Evolutionary conservation across 495 filamentous ascomycete genomes (phyloP), one percentile per base, ranked within the genome.

Genomic region (Tuber aestivum): DNA sequence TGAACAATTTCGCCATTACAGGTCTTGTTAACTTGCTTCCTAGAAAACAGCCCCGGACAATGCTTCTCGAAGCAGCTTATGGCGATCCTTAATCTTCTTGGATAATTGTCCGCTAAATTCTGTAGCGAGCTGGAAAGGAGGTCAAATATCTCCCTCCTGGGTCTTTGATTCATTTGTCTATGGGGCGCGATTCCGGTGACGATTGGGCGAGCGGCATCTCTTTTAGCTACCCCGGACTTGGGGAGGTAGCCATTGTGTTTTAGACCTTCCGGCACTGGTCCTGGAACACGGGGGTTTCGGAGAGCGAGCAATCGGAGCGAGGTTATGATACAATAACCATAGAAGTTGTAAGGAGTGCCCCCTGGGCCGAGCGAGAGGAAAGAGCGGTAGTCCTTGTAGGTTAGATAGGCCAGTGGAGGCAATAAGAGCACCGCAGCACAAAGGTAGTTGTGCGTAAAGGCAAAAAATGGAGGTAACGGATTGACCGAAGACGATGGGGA

Each of bases 31-130:
- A 90, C 83, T 5, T 88, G 85, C 7, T 72, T 83, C 2, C 80
- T 84, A 68, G 88, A 85, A 83, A 95, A 95, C 6, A 95, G 86
- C 2, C 89, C 93, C 4, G 91, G 86, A 40, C 90, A 90, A 81
- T 93, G 89, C 83, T 94, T 94, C 81, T 95, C 93, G 79, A 94
- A 91, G 80, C 91, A 93, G 0, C 91, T 93, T 2, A 87, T 91
- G 9, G 87, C 90, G 23, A 89, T 86, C 68, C 87, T 86, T 40
- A 94, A 85, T n/a, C 83, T 82, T 6, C 86, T 82, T 8, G 88
- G 85, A 77, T 88, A 83, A 0, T 77, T 80, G 0, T 81, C 77
- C 18, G 86, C 85, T n/a, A 93, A 85, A 7, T 82, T 75, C 65
- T 87, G 84, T 21, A 94, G 83, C 23, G 84, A 80, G 73, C 7